Percentiles rank a stretch among this genome's conserved stretches.
These are phyloP conservation scores for Chaetomium sp. DNA, from an alignment of 2,329 filamentous ascomycete species.

Conservation along the genomic window DNA sequence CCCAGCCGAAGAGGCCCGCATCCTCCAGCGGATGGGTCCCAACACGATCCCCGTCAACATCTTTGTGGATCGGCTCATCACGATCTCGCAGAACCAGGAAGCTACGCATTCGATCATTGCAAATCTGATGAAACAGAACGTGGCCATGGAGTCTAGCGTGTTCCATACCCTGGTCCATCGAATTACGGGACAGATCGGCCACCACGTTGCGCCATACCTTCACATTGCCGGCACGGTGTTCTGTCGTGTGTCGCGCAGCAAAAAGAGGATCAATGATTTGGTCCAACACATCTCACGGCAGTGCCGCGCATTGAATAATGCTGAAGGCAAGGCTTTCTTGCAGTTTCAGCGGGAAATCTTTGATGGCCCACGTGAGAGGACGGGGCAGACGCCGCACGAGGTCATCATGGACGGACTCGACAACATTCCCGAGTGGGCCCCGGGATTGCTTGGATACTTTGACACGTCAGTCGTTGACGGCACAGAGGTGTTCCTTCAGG, in stretches of 20 bases:
- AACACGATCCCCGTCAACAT: conserved; percentile 36
- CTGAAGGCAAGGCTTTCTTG: conserved; percentile 44
- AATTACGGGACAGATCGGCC: conserved; percentile 45
- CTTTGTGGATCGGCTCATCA: conserved; percentile 61
- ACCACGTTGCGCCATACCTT: conserved; percentile 49
- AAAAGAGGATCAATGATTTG: conserved; percentile 33
- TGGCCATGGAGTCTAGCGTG: conserved; percentile 46
- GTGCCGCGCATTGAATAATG: conserved; percentile 38
- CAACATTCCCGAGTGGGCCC: conserved; percentile 43
- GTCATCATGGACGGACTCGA: conserved; percentile 28
- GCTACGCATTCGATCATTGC: conserved; percentile 51
- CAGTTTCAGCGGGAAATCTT: conserved; percentile 36
- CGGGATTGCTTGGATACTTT: conserved; percentile 42
- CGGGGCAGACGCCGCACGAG: conserved; percentile 25
- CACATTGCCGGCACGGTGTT: conserved; percentile 48
- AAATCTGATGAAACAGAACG: conserved; percentile 48
- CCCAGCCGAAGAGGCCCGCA: conserved; percentile 39
- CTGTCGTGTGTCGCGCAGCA: conserved; percentile 36
- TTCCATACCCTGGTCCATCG: conserved; percentile 46
- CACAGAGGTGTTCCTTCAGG: conserved; percentile 39
- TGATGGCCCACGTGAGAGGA: conserved; percentile 27
- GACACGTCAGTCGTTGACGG: conserved; percentile 37
- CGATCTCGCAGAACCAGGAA: conserved; percentile 49
- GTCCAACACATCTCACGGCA: conserved; percentile 39
- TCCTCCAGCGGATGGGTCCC: conserved; percentile 41